Percentiles rank a stretch among this genome's conserved stretches.
Evolutionary conservation across 805 yeast genomes (phyloP).

Genomic region (Komagataella kurtzmanii): DNA sequence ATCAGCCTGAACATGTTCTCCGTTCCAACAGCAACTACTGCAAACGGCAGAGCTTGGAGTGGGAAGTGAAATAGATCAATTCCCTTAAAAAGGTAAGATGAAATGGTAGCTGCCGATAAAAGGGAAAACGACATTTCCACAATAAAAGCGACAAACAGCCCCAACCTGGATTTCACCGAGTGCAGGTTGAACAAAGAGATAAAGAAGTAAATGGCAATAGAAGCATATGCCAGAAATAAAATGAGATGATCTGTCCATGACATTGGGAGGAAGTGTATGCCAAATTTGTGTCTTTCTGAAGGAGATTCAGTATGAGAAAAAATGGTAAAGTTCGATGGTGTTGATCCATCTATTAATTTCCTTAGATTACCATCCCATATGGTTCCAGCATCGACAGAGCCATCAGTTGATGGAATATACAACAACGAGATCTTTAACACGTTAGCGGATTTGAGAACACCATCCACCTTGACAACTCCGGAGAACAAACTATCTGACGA

Average conservation of each 20-base stretch:
- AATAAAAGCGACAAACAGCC: constrained; percentile 27
- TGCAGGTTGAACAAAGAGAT: constrained; percentile 26
- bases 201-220: constrained; percentile 14
- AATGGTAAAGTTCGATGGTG: background rate
- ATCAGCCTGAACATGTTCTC: constrained; percentile 36
- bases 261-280: constrained; percentile 9
- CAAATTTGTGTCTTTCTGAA: constrained; percentile 5
- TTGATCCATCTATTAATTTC: constrained; percentile 3
- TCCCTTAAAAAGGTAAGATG: constrained; percentile 21
- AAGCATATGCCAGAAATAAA: constrained; percentile 1
- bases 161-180: constrained; percentile 30
- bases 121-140: constrained; percentile 26
- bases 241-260: constrained; percentile 3
- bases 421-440: constrained; percentile 22
- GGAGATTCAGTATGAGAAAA: constrained; percentile 1
- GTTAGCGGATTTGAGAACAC: constrained; percentile 25
- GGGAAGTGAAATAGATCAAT: constrained; percentile 24
- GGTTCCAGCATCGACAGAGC: constrained; percentile 8
- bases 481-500: constrained; percentile 18
- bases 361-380: constrained; percentile 19
- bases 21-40: constrained; percentile 26
- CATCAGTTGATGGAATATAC: constrained; percentile 8
- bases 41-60: constrained; percentile 24
- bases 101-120: constrained; percentile 27
- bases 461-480: constrained; percentile 27